Percentiles rank a stretch among this genome's conserved stretches.
Evolutionary conservation across 805 yeast species (phyloP).

Genomic region (Ogataea dorogensis): DNA sequence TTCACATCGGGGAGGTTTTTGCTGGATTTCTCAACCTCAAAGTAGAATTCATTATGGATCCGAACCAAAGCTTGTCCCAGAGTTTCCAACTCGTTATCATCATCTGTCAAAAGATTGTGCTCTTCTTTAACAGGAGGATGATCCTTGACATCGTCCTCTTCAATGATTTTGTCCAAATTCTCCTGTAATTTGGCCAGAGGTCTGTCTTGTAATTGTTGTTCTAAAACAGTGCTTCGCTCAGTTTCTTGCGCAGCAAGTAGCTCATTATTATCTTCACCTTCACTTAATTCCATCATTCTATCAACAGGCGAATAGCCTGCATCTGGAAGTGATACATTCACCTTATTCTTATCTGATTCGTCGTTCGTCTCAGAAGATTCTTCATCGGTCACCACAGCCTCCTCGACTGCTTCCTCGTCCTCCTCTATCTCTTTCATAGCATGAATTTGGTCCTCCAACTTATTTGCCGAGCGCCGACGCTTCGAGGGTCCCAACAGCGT

Average conservation of each 20-base stretch:
- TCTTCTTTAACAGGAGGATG: conserved; percentile 25
- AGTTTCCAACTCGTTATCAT: conserved; percentile 71
- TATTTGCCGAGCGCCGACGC: conserved; percentile 54
- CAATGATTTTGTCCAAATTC: conserved; percentile 54
- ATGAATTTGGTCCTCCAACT: conserved; percentile 46
- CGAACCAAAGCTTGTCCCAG: conserved; percentile 59
- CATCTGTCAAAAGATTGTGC: conserved; percentile 64
- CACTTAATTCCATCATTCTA: conserved; percentile 46
- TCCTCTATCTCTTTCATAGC: conserved; percentile 20
- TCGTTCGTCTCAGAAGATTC: conserved; percentile 16
- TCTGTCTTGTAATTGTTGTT: conserved; percentile 76
- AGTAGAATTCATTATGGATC: conserved; percentile 69
- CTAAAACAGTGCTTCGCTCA: conserved; percentile 67
- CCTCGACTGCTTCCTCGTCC: conserved; percentile 10
- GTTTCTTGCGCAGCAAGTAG: conserved; percentile 55
- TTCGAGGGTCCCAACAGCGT: conserved; percentile 59
- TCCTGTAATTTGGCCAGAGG: conserved; percentile 83
- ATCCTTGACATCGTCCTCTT: conserved; percentile 32
- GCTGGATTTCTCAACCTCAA: conserved; percentile 37
- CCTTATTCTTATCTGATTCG: conserved; percentile 25
- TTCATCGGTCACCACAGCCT: conserved; percentile 16
- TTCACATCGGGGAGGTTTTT: conserved; percentile 58
- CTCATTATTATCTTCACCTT: conserved; percentile 48
- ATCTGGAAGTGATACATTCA: conserved; percentile 22
- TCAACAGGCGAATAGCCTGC: conserved; percentile 45